These are phyloP conservation scores for Podospora conica DNA, from an alignment of 495 filamentous ascomycete species.

Conservation along the genomic window DNA sequence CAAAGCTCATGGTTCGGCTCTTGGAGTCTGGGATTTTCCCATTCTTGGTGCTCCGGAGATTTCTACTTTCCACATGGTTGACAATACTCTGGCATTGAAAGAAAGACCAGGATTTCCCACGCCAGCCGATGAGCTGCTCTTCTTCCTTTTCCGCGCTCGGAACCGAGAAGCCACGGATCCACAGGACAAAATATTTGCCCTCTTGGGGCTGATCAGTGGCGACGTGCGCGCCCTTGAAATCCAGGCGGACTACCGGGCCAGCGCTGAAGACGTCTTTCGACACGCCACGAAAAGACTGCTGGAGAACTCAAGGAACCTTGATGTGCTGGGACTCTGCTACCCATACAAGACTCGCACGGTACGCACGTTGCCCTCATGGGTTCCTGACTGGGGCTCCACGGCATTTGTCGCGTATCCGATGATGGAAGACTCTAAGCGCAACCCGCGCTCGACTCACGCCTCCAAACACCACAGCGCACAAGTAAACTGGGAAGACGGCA, in stretches of 20 bases:
- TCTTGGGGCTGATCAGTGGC: constrained; percentile 21
- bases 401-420: neutral
- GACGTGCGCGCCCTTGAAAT: neutral
- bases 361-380: constrained; percentile 9
- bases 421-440: constrained; percentile 1
- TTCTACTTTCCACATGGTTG: neutral
- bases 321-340: constrained; percentile 6
- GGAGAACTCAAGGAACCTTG: constrained; percentile 2
- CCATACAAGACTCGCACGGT: neutral
- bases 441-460: constrained; percentile 6
- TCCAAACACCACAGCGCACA: neutral
- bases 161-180: constrained; percentile 21
- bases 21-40: neutral
- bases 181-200: constrained; percentile 29
- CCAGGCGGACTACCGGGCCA: constrained; percentile 1
- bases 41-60: neutral
- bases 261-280: constrained; percentile 1
- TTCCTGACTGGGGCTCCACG: constrained; percentile 5
- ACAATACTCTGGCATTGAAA: constrained; percentile 3
- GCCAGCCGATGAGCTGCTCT: constrained; percentile 8
- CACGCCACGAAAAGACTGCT: constrained; percentile 3
- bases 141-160: constrained; percentile 1
- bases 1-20: neutral
- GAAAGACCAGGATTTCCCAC: neutral
- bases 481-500: constrained; percentile 1